A percentile compares a stretch with the other conserved stretches of the same genome.
These are phyloP conservation scores for Trichophyton mentagrophytes DNA, from an alignment of 2,329 filamentous ascomycete species.

Conservation along the genomic window DNA sequence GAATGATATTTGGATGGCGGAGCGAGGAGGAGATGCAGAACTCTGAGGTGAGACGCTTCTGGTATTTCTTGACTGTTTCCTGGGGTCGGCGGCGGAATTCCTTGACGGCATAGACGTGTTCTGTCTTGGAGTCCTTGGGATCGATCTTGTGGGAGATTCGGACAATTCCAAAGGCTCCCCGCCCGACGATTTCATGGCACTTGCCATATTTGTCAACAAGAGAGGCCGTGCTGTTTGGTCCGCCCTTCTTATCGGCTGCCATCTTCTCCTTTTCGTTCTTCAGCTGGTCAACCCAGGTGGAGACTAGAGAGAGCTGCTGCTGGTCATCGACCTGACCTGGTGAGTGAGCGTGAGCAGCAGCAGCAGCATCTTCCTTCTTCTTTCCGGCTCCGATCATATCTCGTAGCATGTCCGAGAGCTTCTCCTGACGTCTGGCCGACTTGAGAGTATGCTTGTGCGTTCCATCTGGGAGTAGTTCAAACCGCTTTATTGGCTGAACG, in stretches of 20 bases:
- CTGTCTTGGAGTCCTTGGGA: constrained; percentile 59
- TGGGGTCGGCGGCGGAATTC: constrained; percentile 91
- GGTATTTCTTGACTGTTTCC: constrained; percentile 93
- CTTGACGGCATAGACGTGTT: constrained; percentile 94
- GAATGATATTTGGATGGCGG: constrained; percentile 94
- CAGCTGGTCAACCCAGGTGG: constrained; percentile 88
- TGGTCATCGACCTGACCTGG: constrained; percentile 43
- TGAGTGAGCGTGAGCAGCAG: neutral
- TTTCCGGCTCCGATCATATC: constrained; percentile 70
- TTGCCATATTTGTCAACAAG: constrained; percentile 96
- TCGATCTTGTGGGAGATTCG: constrained; percentile 93
- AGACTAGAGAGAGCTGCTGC: constrained; percentile 80
- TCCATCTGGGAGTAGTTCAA: constrained; percentile 50
- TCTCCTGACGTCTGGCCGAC: constrained; percentile 84
- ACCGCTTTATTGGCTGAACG: constrained; percentile 33
- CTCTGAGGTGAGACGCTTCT: constrained; percentile 90
- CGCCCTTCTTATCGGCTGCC: constrained; percentile 62
- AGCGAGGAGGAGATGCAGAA: constrained; percentile 98
- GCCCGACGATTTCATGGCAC: constrained; percentile 91
- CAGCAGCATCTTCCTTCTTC: constrained; percentile 49
- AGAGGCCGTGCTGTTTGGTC: constrained; percentile 60
- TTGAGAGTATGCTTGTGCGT: constrained; percentile 80
- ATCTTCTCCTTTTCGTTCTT: constrained; percentile 71
- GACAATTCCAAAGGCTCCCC: constrained; percentile 93
- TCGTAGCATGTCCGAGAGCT: constrained; percentile 82